phyloP scores from a whole-genome alignment of 2,329 filamentous ascomycete species.

The Plenodomus biglobosus region DNA sequence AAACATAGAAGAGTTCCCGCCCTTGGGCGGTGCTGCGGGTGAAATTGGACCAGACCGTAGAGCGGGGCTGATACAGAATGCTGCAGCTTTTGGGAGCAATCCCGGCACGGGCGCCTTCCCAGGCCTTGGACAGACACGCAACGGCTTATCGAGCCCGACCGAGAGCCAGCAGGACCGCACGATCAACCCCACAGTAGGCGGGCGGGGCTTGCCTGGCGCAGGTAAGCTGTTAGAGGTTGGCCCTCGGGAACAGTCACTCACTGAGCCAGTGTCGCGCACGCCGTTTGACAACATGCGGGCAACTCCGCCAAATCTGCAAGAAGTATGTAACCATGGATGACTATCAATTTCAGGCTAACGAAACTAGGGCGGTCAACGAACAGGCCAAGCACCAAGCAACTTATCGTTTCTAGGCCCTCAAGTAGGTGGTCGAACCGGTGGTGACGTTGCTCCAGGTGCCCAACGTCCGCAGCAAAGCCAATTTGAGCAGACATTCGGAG shows the following conservation, averaged over 20 bases:
- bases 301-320: conserved; percentile 35
- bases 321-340: conserved; percentile 26
- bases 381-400: conserved; percentile 31
- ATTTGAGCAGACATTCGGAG: conserved; percentile 38
- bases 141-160: conserved; percentile 45
- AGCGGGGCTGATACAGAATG: conserved; percentile 54
- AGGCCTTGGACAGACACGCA: conserved; percentile 48
- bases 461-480: conserved; percentile 36
- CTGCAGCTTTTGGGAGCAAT: conserved; percentile 47
- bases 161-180: conserved; percentile 41
- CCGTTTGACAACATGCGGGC: conserved; percentile 38
- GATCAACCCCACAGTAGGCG: conserved; percentile 34
- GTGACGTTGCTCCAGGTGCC: conserved; percentile 27
- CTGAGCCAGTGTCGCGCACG: conserved; percentile 27
- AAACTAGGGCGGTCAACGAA: conserved; percentile 26
- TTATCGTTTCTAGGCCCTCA: conserved; percentile 37
- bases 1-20: conserved; percentile 63
- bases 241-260: conserved; percentile 9
- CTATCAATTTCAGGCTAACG: conserved; percentile 7
- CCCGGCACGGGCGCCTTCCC: conserved; percentile 44
- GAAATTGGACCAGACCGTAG: conserved; percentile 56
- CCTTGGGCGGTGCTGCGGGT: conserved; percentile 56
- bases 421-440: conserved; percentile 21
- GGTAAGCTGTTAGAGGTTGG: conserved; percentile 13
- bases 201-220: conserved; percentile 29